phyloP scores from a whole-genome alignment of 805 yeast species.

The Ogataea paraovalis region DNA sequence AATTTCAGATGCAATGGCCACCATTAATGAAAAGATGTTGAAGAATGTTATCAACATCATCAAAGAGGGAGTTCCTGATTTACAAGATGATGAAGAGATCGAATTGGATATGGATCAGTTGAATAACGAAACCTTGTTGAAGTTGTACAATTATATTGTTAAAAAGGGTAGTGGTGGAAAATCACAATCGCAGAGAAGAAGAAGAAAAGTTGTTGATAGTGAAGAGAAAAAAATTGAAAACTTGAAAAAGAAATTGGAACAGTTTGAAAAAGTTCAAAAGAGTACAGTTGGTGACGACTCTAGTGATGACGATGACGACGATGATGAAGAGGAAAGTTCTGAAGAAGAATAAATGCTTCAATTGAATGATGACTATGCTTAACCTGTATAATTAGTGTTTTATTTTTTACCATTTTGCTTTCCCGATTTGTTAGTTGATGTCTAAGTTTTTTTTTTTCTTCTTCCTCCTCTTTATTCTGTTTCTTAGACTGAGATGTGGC shows the following conservation, averaged over 20 bases:
- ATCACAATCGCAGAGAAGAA: conserved; percentile 37
- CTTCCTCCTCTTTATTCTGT: neutral
- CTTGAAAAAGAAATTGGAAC: conserved; percentile 70
- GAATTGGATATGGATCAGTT: conserved; percentile 94
- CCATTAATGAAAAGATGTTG: conserved; percentile 70
- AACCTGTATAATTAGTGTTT: conserved; percentile 3
- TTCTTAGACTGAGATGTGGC: neutral
- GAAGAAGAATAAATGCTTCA: conserved; percentile 26
- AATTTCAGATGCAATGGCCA: conserved; percentile 79
- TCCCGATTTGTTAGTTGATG: neutral
- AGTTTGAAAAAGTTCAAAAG: conserved; percentile 50
- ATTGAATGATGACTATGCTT: conserved; percentile 4
- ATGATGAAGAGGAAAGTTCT: conserved; percentile 33
- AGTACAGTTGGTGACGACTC: conserved; percentile 38
- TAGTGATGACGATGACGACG: conserved; percentile 62
- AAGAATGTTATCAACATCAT: conserved; percentile 82
- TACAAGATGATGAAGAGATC: conserved; percentile 82
- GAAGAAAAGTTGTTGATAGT: conserved; percentile 46
- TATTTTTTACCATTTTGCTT: neutral
- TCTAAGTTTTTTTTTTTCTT: neutral
- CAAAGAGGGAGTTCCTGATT: conserved; percentile 68
- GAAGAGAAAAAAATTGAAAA: conserved; percentile 74
- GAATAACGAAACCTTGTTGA: conserved; percentile 76
- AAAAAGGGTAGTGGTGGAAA: conserved; percentile 31
- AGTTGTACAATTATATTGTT: conserved; percentile 80